Evolutionary conservation across 1,284 basidiomycete genomes (phyloP), one percentile per base, ranked within the genome.

Genomic region (Apiotrichum montevideense): DNA sequence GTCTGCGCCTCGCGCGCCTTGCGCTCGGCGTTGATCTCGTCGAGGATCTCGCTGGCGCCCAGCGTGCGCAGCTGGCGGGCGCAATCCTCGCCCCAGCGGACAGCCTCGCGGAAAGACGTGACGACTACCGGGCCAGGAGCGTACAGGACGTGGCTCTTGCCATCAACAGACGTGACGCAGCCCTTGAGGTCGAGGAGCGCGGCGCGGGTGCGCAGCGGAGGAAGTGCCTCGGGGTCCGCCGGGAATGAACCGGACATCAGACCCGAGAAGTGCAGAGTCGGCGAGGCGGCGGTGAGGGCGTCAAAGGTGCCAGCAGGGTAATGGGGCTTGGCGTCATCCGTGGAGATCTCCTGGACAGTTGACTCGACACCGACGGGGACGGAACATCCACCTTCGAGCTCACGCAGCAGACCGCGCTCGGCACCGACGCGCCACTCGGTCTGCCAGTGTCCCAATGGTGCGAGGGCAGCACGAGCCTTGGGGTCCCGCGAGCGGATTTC

Each of bases 321-420:
- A 46, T 47, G 51, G 14, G 34, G 53, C 14, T 43, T 40, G 7
- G 34, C 51, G 39, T 49, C 57, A 4, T 37, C 51, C 3, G 50
- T 58, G 4, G 46, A 54, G 21, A 74, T 51, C 58, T 75, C 63
- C 50, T 63, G 55, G 15, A 75, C 58, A 52, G 72, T 73, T 47
- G 84, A 87, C 57, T 83, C 80, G 35, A 91, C 87, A 14, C 95
- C 94, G n/a, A 98, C 93, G 0, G 95, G 96, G 1, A 98, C 92
- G 58, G 89, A 94, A 76, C 96, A 98, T 34, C 94, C 96, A 10
- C 96, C 96, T 74, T 98, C 95, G 52, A 98, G 80, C 40, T 88
- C 86, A 40, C 87, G 81, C 62, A 98, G 80, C 73, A 90, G 86
- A 1, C 87, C 88, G 10, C 95, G 84, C 76, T 99, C 96, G 6